These are phyloP conservation scores for Trichoderma gamsii DNA, from an alignment of 495 filamentous ascomycete species.

Conservation along the genomic window DNA sequence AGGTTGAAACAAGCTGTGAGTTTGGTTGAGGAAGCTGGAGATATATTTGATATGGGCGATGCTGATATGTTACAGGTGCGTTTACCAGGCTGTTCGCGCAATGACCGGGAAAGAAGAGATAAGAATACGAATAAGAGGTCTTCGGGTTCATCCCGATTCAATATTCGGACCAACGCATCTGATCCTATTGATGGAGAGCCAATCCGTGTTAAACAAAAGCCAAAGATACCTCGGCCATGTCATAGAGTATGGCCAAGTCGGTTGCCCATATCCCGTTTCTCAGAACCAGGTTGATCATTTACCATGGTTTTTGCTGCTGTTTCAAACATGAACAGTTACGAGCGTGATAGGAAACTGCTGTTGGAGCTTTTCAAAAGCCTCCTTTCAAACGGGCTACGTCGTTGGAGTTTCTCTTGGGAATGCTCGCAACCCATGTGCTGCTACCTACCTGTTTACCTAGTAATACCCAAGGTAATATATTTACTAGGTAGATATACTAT, in stretches of 20 bases:
- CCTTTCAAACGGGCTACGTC: too few species aligned
- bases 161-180: neutral
- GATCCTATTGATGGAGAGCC: neutral
- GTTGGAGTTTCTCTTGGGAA: too few species aligned
- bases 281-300: neutral
- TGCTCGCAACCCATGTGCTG: too few species aligned
- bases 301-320: neutral
- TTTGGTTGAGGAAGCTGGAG: neutral
- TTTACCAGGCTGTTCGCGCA: neutral
- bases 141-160: neutral
- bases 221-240: neutral
- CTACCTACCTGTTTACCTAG: too few species aligned
- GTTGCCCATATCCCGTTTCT: neutral
- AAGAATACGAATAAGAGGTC: neutral
- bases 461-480: too few species aligned
- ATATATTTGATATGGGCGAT: neutral
- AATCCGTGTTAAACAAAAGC: neutral
- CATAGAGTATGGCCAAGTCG: neutral
- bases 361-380: too few species aligned
- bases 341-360: too few species aligned
- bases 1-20: conserved; percentile 25
- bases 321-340: too few species aligned
- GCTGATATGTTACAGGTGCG: neutral
- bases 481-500: too few species aligned
- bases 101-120: neutral